A percentile compares a stretch with the other conserved stretches of the same genome.
phyloP scores from a whole-genome alignment of 2,329 filamentous ascomycete species.

The Venturia oleaginea region DNA sequence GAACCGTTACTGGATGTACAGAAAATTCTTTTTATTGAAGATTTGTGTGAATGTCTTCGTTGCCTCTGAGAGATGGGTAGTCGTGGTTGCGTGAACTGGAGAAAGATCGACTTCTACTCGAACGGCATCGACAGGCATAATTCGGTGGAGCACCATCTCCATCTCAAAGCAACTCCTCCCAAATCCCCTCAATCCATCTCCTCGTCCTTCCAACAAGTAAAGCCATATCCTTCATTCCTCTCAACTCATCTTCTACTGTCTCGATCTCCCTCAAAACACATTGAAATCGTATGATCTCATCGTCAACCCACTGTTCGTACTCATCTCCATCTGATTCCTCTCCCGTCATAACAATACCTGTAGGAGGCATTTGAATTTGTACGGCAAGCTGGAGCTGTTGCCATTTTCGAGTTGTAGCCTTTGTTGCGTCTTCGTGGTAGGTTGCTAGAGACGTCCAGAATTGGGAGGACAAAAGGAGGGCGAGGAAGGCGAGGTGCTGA shows the following conservation, averaged over 20 bases:
- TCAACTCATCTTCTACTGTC: neutral
- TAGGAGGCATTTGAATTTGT: neutral
- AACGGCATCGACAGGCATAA: too few species aligned
- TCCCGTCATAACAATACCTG: neutral
- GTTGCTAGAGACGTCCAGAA: neutral
- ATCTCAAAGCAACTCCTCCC: neutral
- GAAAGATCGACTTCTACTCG: neutral
- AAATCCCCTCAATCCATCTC: neutral
- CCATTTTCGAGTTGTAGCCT: neutral
- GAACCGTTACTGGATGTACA: too few species aligned
- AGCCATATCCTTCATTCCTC: neutral
- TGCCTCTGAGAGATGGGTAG: too few species aligned
- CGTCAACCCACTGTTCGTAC: neutral
- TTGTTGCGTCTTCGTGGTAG: neutral
- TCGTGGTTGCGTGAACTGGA: too few species aligned
- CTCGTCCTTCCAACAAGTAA: neutral
- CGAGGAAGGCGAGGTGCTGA: neutral
- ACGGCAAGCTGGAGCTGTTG: neutral
- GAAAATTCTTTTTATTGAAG: too few species aligned
- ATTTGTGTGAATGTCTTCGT: too few species aligned
- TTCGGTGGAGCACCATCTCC: neutral
- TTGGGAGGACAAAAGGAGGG: neutral
- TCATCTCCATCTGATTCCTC: neutral
- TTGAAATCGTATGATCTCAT: neutral
- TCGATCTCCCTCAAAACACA: constrained; percentile 15